Conservation (phyloP, 208 protist species). For the Naegleria fowleri region DNA sequence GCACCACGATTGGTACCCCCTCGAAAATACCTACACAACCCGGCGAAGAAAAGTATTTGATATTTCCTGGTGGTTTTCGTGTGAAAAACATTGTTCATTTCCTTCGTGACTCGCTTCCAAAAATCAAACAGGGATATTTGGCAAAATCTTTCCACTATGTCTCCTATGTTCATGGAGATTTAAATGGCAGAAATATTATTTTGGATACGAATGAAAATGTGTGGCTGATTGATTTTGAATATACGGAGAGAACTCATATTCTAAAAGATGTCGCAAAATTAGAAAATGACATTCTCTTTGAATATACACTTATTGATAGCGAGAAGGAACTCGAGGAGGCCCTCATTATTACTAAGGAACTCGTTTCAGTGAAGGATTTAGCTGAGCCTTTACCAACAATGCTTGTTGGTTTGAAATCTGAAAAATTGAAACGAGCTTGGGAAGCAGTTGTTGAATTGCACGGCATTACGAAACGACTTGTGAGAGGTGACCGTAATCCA, state of each 20-base stretch:
- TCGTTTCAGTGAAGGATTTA: neutral
- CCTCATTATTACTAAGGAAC: neutral
- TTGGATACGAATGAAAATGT: neutral
- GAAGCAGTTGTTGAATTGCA: neutral
- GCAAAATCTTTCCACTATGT: neutral
- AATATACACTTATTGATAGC: neutral
- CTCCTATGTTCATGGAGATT: constrained; percentile 4
- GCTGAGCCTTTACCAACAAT: neutral
- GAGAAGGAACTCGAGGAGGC: neutral
- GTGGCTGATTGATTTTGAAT: constrained; percentile 26
- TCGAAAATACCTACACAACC: neutral
- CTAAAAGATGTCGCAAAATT: constrained; percentile 19
- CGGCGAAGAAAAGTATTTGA: neutral
- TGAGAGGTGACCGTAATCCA: neutral
- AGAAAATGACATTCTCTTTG: constrained; percentile 7
- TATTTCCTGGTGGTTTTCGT: neutral
- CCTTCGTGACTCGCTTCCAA: neutral
- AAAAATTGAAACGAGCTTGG: neutral
- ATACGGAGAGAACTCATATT: neutral
- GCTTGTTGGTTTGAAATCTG: neutral
- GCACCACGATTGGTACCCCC: neutral
- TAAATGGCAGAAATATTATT: constrained; percentile 16
- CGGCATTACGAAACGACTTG: neutral
- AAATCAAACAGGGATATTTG: constrained; percentile 1
- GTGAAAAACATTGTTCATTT: neutral